Percentiles rank a stretch among this genome's conserved stretches.
These are phyloP conservation scores for Pseudocercospora vitis DNA, from an alignment of 2,329 filamentous ascomycete genomes.

Conservation along the genomic window DNA sequence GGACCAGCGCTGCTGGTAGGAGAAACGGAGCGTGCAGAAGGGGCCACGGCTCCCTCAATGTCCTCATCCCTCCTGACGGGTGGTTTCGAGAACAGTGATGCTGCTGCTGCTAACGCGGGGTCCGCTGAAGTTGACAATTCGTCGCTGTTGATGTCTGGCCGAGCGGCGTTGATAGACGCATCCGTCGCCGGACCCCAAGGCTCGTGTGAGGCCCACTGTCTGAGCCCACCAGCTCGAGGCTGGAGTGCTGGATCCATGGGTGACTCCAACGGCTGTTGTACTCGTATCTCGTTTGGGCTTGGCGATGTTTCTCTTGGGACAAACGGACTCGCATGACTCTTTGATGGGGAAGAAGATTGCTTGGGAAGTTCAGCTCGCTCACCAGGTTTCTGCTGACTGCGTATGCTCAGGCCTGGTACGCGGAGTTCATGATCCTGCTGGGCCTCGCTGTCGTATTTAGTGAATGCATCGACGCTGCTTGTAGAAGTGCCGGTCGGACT, in stretches of 20 bases:
- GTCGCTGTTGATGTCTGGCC: neutral
- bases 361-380: constrained; percentile 30
- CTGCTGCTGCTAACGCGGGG: constrained; percentile 6
- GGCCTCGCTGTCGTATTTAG: constrained; percentile 21
- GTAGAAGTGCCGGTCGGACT: constrained; percentile 36
- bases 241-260: constrained; percentile 37
- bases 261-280: constrained; percentile 31
- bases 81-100: constrained; percentile 7
- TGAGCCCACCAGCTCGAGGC: neutral
- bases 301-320: constrained; percentile 13
- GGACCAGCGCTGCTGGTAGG: constrained; percentile 20
- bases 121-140: neutral
- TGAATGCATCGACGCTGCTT: constrained; percentile 36
- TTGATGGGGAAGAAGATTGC: constrained; percentile 27
- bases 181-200: constrained; percentile 18
- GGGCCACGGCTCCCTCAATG: constrained; percentile 14
- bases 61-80: neutral
- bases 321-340: constrained; percentile 22
- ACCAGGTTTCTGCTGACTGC: constrained; percentile 29
- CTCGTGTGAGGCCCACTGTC: constrained; percentile 16
- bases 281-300: constrained; percentile 4
- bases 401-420: constrained; percentile 28
- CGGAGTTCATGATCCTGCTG: constrained; percentile 24
- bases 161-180: neutral
- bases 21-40: constrained; percentile 3